Evolutionary conservation across 2,329 filamentous ascomycete genomes (phyloP), one percentile per base, ranked within the genome.

Genomic region (Thelonectria olida): DNA sequence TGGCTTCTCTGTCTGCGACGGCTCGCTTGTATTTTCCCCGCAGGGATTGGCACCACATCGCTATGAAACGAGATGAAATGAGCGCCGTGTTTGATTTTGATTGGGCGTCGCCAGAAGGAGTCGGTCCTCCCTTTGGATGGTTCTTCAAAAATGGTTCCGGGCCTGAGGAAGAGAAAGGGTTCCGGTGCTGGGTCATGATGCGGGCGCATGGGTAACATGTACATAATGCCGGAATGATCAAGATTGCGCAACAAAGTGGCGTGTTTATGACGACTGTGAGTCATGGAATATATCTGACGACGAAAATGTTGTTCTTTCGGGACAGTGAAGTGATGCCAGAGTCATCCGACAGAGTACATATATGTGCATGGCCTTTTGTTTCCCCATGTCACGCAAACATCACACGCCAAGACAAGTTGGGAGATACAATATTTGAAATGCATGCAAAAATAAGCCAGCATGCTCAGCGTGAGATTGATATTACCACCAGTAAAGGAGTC

Each of bases 161-260:
- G 51, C 63, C 59, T 22, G 54, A 53, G 60, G 28, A 38, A 41
- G 57, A 47, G 41, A 63, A 58, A 62, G 44, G 61, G 47, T 63
- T 68, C 59, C 62, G 63, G 65, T 61, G 56, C 62, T 49, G 54
- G 61, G 64, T 65, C 67, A 67, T 70, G 65, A 68, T 63, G 52
- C 70, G 61, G 9, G 67, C 66, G 70, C 65, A 69, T 63, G 66
- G 67, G 54, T 61, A 15, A 47, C 65, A 66, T 72, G 68, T 72
- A 72, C 59, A 67, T 69, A 66, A 72, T 69, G 67, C 66, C 68
- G 64, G 66, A 72, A 72, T 70, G 70, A 69, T 60, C 56, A 69
- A 72, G 54, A 68, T 62, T 67, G 67, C 57, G 65, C 42, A 51
- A 47, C 47, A 27, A 36, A 44, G 38, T 27, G 36, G 53, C 28